These are phyloP conservation scores for Picochlorum sp. DNA, from an alignment of 139 green algal genomes.

Conservation along the genomic window DNA sequence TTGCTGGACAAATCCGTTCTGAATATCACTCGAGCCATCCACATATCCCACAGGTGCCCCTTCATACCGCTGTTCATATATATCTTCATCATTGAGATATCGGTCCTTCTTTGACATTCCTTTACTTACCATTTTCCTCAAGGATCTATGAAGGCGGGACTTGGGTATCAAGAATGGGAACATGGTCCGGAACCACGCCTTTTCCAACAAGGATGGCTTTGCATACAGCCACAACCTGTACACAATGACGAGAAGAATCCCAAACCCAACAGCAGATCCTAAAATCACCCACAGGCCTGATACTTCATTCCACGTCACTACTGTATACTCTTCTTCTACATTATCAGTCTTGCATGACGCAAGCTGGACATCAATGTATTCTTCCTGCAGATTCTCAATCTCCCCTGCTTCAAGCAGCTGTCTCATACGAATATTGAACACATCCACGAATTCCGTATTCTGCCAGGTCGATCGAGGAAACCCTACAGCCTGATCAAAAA, in stretches of 20 bases:
- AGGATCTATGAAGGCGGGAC: not conserved
- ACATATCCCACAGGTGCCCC: not conserved
- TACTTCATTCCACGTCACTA: not conserved
- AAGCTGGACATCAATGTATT: not conserved
- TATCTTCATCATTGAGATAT: too few species aligned
- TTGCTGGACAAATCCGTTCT: too few species aligned
- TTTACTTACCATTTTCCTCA: not conserved
- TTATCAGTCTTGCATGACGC: not conserved
- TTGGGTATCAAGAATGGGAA: not conserved
- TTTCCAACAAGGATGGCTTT: not conserved
- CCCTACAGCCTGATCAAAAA: not conserved
- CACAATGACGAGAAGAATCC: not conserved
- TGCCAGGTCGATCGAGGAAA: not conserved
- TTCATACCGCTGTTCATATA: not conserved
- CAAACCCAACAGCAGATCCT: not conserved
- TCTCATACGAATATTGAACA: not conserved
- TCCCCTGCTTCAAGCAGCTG: not conserved
- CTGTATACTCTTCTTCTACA: not conserved
- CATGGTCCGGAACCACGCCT: not conserved
- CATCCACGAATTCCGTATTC: not conserved
- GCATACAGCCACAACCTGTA: not conserved
- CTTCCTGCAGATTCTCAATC: not conserved
- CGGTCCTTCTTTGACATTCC: too few species aligned
- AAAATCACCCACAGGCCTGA: slow-evolving; percentile 4
- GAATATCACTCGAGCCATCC: slow-evolving; percentile 1